Percentiles rank a stretch among this genome's conserved stretches.
Evolutionary conservation across 1,284 basidiomycete genomes (phyloP).

Genomic region (Cryptococcus floricola): DNA sequence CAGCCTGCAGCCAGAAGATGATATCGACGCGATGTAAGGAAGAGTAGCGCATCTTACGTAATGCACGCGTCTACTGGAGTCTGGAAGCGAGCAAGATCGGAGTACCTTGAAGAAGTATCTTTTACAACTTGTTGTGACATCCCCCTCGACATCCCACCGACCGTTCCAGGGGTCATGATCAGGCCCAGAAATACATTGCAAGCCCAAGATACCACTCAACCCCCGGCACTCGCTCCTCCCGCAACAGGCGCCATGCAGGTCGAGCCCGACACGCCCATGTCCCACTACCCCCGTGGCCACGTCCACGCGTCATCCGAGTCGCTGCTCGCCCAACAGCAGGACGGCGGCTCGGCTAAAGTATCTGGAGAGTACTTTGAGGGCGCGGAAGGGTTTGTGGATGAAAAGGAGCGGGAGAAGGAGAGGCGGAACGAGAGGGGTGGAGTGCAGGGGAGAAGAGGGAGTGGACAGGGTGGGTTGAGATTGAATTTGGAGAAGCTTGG

Average conservation of each 20-base stretch:
- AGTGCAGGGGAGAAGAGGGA: conserved; percentile 5
- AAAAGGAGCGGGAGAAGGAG: neutral
- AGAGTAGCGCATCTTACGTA: too few relatives aligned
- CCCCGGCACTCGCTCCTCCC: neutral
- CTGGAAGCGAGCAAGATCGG: too few relatives aligned
- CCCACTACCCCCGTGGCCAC: conserved; percentile 13
- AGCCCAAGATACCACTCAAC: neutral
- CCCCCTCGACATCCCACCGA: too few relatives aligned
- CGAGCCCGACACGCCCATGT: conserved; percentile 17
- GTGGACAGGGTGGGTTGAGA: conserved; percentile 1
- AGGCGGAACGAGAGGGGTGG: conserved; percentile 2
- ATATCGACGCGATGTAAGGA: too few relatives aligned
- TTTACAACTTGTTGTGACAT: too few relatives aligned
- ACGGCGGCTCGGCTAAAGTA: neutral
- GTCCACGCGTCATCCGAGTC: neutral
- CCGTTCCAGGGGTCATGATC: too few relatives aligned
- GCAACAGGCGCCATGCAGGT: neutral
- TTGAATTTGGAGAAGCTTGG: conserved; percentile 8
- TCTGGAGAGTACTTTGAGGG: neutral
- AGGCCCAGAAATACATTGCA: too few relatives aligned
- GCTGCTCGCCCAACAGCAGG: neutral
- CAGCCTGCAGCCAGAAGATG: too few relatives aligned
- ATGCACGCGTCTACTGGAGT: too few relatives aligned
- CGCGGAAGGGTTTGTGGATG: neutral
- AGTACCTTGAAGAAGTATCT: too few relatives aligned